These are phyloP conservation scores for Magnaporthiopsis incrustans DNA, from an alignment of 2,329 filamentous ascomycete species.

Conservation along the genomic window DNA sequence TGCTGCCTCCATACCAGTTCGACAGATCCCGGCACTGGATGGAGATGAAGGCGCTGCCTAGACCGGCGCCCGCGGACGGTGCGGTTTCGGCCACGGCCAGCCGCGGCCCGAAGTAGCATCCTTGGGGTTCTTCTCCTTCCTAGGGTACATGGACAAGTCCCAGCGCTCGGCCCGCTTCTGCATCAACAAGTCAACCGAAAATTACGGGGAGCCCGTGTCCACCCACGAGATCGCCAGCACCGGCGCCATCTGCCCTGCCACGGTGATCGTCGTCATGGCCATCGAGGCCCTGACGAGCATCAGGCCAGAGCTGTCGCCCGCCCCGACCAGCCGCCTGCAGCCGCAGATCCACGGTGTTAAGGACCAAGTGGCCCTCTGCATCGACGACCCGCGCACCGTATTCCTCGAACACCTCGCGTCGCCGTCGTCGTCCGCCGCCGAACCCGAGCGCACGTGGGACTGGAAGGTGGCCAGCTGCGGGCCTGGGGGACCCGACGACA, in stretches of 20 bases:
- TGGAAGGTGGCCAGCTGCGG: constrained; percentile 18
- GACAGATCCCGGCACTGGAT: constrained; percentile 29
- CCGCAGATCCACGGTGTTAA: constrained; percentile 18
- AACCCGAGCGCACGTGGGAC: constrained; percentile 15
- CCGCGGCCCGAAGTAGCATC: too few relatives aligned
- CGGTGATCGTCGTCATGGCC: constrained; percentile 25
- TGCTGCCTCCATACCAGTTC: constrained; percentile 33
- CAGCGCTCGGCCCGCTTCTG: constrained; percentile 25
- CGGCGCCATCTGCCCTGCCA: constrained; percentile 30
- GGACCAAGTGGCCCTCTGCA: not conserved
- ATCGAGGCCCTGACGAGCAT: constrained; percentile 19
- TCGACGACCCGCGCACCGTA: constrained; percentile 14
- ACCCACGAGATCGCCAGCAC: constrained; percentile 31
- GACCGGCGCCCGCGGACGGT: constrained; percentile 6
- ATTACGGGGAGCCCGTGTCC: constrained; percentile 25
- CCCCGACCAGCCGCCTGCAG: constrained; percentile 6
- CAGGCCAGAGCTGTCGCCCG: too few relatives aligned
- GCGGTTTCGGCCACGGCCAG: too few relatives aligned
- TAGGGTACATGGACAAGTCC: too few relatives aligned
- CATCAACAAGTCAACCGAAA: constrained; percentile 27
- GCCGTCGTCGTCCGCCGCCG: too few relatives aligned
- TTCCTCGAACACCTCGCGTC: constrained; percentile 20
- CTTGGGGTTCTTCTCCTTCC: too few relatives aligned
- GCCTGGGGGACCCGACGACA: not conserved
- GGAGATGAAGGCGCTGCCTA: constrained; percentile 14